Base-by-base conservation (phyloP, 179 eudicot genomes). In the Spinacia oleracea region DNA sequence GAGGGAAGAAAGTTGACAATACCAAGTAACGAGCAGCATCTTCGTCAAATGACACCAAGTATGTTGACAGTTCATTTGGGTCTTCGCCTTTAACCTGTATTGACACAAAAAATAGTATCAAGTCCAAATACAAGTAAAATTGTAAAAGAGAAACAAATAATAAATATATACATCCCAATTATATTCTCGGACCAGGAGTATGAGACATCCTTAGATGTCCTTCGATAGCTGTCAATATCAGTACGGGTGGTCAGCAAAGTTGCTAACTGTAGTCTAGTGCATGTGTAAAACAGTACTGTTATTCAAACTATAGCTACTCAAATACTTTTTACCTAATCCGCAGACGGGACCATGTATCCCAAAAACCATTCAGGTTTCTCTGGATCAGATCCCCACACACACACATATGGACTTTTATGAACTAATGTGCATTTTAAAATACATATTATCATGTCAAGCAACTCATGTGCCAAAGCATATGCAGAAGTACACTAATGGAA, bases 261-360 rank as follows among this genome's bases (percentile, higher is more conserved):
- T 18, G 74, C 40, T 53, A 56, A 48, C 16, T 56, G 31, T 56
- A 56, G 27, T 6, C 16, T 21, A 23, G 20, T 21, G 51, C 70
- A 46, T 40, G 23, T 70, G 35, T 70, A 58, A n/a, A 42, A 23
- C 40, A 76, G 34, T 51, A 60, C 20, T n/a, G n/a, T n/a, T n/a
- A n/a, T n/a, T n/a, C n/a, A n/a, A n/a, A n/a, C n/a, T n/a, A n/a
- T n/a, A n/a, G 20, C 29, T 64, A 46, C 35, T 53, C 50, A 16
- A 50, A 60, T 70, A 35, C 72, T 46, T 27, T 59, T 31, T 88
- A 96, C 98, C 98, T 96, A 97, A 63, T 87, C 90, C 56, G 79
- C 84, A 56, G 92, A 81, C 16, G 99, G 99, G 62, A 90, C 96
- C 97, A 96, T 93, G 85, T 91, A 96, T 23, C 93, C 99, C 82